Evolutionary conservation across 805 yeast genomes (phyloP).

Genomic region (Cyberlindnera veronae): DNA sequence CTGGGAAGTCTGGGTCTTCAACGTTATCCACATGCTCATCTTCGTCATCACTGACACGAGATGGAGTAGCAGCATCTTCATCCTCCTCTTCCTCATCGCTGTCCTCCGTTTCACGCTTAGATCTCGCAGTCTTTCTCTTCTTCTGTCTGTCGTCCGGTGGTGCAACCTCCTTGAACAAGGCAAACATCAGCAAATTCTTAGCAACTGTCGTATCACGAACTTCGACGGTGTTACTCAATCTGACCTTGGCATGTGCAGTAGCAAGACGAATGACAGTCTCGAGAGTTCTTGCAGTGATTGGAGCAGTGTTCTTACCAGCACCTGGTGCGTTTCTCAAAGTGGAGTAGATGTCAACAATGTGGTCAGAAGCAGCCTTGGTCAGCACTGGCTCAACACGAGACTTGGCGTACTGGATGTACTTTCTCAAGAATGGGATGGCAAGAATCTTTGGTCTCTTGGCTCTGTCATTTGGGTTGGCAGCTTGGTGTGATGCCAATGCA

Average conservation of each 20-base stretch:
- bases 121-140: constrained; percentile 31
- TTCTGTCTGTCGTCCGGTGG: constrained; percentile 30
- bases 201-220: constrained; percentile 82
- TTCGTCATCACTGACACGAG: neutral
- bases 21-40: constrained; percentile 1
- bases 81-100: constrained; percentile 7
- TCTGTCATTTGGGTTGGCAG: constrained; percentile 30
- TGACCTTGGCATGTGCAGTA: constrained; percentile 96
- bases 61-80: neutral
- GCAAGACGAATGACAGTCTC: constrained; percentile 93
- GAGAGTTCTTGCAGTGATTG: constrained; percentile 96
- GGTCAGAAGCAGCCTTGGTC: constrained; percentile 70
- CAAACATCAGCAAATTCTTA: constrained; percentile 76
- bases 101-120: neutral
- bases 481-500: constrained; percentile 41
- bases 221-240: constrained; percentile 73
- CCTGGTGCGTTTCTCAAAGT: constrained; percentile 73
- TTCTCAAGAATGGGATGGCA: constrained; percentile 81
- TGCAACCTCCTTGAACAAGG: constrained; percentile 74
- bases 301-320: constrained; percentile 75
- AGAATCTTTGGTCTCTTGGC: constrained; percentile 46
- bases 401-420: constrained; percentile 92
- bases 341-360: constrained; percentile 77
- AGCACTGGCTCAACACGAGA: constrained; percentile 79
- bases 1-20: constrained; percentile 1